phyloP scores from a whole-genome alignment of 768 basidiomycete genomes.

The Boletus subparvulus region DNA sequence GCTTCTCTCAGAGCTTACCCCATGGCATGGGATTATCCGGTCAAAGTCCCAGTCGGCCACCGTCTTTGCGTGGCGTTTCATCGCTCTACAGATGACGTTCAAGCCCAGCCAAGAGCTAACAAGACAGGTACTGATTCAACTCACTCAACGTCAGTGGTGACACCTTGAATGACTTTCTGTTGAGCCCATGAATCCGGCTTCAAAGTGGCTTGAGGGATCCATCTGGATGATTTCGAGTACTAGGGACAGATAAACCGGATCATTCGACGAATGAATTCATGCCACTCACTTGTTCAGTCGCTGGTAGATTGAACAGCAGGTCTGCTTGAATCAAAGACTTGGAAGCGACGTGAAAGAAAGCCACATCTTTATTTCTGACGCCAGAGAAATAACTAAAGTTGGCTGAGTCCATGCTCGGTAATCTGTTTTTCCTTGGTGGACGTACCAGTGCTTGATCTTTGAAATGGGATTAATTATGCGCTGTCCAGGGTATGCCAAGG shows the following conservation, averaged over 20 bases:
- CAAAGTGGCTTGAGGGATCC: slow-evolving; percentile 28
- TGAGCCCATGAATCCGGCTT: slow-evolving; percentile 35
- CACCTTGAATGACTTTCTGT: slow-evolving; percentile 19
- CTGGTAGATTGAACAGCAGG: slow-evolving; percentile 78
- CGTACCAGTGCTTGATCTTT: slow-evolving; percentile 53
- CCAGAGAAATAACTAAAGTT: slow-evolving; percentile 63
- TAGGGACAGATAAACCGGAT: slow-evolving; percentile 7
- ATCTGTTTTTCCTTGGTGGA: not conserved
- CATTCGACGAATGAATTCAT: not conserved
- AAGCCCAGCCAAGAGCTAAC: not conserved
- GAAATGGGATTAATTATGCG: not conserved
- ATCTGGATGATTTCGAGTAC: slow-evolving; percentile 40
- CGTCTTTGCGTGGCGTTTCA: slow-evolving; percentile 61
- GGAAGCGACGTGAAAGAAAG: slow-evolving; percentile 72
- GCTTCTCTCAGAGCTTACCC: slow-evolving; percentile 33
- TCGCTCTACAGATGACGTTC: slow-evolving; percentile 35
- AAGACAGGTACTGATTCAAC: not conserved
- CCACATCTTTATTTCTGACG: slow-evolving; percentile 75
- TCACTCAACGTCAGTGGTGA: slow-evolving; percentile 31
- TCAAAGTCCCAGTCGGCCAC: slow-evolving; percentile 75
- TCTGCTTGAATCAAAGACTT: slow-evolving; percentile 81
- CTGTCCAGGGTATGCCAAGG: not conserved
- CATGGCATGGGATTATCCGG: slow-evolving; percentile 73
- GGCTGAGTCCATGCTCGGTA: not conserved
- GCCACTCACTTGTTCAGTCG: slow-evolving; percentile 64